These are phyloP conservation scores for Colletotrichum magnum DNA, from an alignment of 2,329 filamentous ascomycete genomes.

Conservation along the genomic window DNA sequence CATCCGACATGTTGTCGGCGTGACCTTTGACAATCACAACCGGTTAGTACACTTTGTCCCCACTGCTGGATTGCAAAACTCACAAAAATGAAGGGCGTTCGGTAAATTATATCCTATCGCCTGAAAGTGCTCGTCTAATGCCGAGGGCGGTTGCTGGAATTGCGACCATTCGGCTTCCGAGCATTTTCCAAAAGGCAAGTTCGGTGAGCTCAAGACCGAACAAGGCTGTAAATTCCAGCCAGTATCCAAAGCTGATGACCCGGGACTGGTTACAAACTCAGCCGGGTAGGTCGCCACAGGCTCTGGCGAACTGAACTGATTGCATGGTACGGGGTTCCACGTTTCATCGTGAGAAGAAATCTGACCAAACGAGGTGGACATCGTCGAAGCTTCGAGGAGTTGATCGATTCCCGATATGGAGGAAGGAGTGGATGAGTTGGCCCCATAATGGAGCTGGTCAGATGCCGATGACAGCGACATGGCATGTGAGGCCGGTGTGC, in stretches of 20 bases:
- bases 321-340: not conserved
- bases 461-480: not conserved
- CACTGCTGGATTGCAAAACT: no score
- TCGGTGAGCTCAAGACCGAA: not conserved
- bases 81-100: no score
- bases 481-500: no score
- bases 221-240: not conserved
- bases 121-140: not conserved
- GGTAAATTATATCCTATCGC: not conserved
- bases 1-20: not conserved
- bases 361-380: not conserved
- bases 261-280: not conserved
- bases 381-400: not conserved
- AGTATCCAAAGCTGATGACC: not conserved
- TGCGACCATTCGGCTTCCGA: not conserved
- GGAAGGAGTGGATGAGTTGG: not conserved
- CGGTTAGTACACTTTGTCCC: no score
- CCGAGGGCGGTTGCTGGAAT: not conserved
- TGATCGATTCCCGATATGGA: slow-evolving; percentile 2
- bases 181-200: not conserved
- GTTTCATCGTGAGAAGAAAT: not conserved
- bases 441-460: not conserved
- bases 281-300: not conserved
- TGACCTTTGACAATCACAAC: no score
- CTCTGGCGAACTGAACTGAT: not conserved